Evolutionary conservation across 2,329 filamentous ascomycete genomes (phyloP).

Genomic region (Ophiostoma novo-ulmi): DNA sequence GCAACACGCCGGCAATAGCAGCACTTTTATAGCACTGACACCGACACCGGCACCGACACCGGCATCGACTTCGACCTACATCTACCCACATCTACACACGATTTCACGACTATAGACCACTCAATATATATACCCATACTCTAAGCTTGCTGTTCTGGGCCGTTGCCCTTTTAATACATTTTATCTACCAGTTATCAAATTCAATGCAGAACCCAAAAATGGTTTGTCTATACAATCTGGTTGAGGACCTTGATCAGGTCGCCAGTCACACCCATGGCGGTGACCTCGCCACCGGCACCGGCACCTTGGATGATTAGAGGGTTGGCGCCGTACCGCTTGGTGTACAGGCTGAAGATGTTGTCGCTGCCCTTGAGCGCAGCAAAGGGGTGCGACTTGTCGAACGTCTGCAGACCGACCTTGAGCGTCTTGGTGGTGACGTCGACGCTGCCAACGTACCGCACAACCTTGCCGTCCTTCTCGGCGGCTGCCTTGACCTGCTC

Average conservation of each 20-base stretch:
- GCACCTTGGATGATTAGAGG: slow-evolving; percentile 94
- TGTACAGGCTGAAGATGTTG: slow-evolving; percentile 99
- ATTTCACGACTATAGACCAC: not conserved
- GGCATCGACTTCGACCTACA: not conserved
- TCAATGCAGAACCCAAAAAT: not conserved
- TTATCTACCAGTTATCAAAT: too few relatives aligned
- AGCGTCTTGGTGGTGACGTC: slow-evolving; percentile 75
- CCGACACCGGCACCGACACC: too few relatives aligned
- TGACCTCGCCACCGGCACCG: slow-evolving; percentile 90
- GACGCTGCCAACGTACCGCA: slow-evolving; percentile 90
- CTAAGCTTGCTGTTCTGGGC: not conserved
- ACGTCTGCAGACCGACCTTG: slow-evolving; percentile 88
- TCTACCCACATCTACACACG: not conserved
- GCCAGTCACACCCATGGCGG: slow-evolving; percentile 93
- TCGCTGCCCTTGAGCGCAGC: slow-evolving; percentile 93
- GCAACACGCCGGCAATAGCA: not conserved
- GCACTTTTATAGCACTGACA: not conserved
- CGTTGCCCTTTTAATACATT: too few relatives aligned
- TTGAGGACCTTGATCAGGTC: slow-evolving; percentile 86
- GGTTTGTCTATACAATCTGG: slow-evolving; percentile 48
- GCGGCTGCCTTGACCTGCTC: slow-evolving; percentile 80
- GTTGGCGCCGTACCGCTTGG: slow-evolving; percentile 84
- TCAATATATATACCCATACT: not conserved
- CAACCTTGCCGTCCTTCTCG: slow-evolving; percentile 80
- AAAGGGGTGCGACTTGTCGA: slow-evolving; percentile 83